Conservation (phyloP, 495 filamentous ascomycete species). For the Penicillium parvum region DNA sequence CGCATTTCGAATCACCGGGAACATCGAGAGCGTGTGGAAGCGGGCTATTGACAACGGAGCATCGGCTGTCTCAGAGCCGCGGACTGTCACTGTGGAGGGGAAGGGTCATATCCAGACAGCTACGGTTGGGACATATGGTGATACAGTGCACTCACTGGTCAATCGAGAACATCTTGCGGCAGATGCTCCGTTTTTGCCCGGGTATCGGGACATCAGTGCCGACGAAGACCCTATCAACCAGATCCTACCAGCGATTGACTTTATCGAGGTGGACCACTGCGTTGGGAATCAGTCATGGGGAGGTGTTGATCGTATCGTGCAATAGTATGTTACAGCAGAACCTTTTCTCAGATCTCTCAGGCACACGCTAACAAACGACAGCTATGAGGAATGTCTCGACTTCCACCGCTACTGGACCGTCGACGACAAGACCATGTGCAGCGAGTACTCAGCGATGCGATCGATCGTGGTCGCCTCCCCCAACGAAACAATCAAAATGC, state of each 20-base stretch:
- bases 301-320: slow-evolving; percentile 65
- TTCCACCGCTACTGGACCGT: slow-evolving; percentile 89
- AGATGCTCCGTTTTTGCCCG: slow-evolving; percentile 59
- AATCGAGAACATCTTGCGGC: slow-evolving; percentile 57
- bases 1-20: slow-evolving; percentile 68
- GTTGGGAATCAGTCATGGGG: slow-evolving; percentile 83
- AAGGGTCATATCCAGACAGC: slow-evolving; percentile 56
- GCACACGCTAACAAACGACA: slow-evolving; percentile 11
- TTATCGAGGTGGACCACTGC: slow-evolving; percentile 76
- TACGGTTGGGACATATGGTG: slow-evolving; percentile 72
- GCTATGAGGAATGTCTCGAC: slow-evolving; percentile 69
- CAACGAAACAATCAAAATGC: slow-evolving; percentile 77
- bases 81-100: slow-evolving; percentile 30
- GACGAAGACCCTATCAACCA: slow-evolving; percentile 39
- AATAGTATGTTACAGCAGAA: slow-evolving; percentile 45
- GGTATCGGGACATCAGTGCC: slow-evolving; percentile 48
- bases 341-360: background rate
- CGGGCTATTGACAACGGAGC: slow-evolving; percentile 62
- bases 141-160: slow-evolving; percentile 78
- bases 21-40: slow-evolving; percentile 61
- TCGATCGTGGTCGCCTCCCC: slow-evolving; percentile 72
- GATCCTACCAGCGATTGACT: slow-evolving; percentile 48
- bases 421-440: slow-evolving; percentile 72
- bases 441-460: slow-evolving; percentile 74
- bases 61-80: slow-evolving; percentile 51